Percentiles rank a stretch among this genome's conserved stretches.
These are phyloP conservation scores for Colletotrichum sp. DNA, from an alignment of 2,329 filamentous ascomycete genomes.

Conservation along the genomic window DNA sequence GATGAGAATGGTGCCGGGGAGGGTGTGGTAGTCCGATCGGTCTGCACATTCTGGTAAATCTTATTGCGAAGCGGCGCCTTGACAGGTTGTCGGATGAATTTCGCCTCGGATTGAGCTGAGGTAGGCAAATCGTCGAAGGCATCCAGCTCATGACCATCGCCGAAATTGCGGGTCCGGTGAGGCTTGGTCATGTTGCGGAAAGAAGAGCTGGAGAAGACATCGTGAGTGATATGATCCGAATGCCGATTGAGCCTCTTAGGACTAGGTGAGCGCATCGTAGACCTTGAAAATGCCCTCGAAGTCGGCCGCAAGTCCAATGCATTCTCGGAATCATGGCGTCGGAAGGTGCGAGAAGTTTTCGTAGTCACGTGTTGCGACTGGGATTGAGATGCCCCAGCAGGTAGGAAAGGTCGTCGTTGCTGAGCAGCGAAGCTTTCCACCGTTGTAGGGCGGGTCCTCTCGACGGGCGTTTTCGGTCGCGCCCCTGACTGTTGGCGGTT, in stretches of 20 bases:
- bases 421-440: slow-evolving; percentile 58
- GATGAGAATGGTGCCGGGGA: slow-evolving; percentile 58
- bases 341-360: slow-evolving; percentile 73
- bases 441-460: slow-evolving; percentile 54
- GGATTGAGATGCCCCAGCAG: slow-evolving; percentile 73
- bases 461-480: slow-evolving; percentile 75
- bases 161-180: slow-evolving; percentile 72
- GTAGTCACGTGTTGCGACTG: slow-evolving; percentile 81
- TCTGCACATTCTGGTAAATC: slow-evolving; percentile 58
- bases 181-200: slow-evolving; percentile 25
- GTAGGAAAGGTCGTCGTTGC: slow-evolving; percentile 76
- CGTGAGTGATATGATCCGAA: slow-evolving; percentile 23
- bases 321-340: slow-evolving; percentile 83
- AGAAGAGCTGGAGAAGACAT: slow-evolving; percentile 13
- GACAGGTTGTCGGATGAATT: slow-evolving; percentile 80
- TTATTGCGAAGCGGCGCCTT: slow-evolving; percentile 66
- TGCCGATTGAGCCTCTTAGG: slow-evolving; percentile 53
- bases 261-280: slow-evolving; percentile 65
- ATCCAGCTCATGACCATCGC: slow-evolving; percentile 91
- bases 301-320: slow-evolving; percentile 61
- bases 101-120: slow-evolving; percentile 80
- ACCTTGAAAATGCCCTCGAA: slow-evolving; percentile 63
- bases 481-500: slow-evolving; percentile 55
- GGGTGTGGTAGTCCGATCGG: slow-evolving; percentile 58
- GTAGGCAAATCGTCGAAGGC: slow-evolving; percentile 95